A percentile compares a stretch with the other conserved stretches of the same genome.
Conservation (phyloP, 2,329 filamentous ascomycete species). For the Lachnellula arida region DNA sequence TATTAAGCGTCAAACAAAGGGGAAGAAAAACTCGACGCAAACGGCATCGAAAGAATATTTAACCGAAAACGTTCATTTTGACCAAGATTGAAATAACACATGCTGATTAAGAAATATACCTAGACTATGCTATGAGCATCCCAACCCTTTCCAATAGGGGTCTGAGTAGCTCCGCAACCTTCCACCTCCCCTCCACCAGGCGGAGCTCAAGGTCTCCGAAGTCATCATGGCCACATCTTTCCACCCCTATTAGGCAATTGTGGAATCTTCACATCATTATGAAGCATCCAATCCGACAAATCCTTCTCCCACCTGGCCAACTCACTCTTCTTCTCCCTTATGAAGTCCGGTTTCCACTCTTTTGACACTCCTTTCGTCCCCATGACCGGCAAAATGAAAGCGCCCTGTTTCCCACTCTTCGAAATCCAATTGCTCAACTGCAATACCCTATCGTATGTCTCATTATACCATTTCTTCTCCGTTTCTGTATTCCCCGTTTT, state of each 20-base stretch:
- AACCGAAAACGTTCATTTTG: no score
- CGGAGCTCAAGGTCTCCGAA: no score
- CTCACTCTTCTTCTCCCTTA: constrained; percentile 5
- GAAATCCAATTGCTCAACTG: background rate
- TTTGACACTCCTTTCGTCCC: background rate
- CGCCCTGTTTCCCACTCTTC: background rate
- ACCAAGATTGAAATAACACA: no score
- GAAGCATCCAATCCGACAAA: background rate
- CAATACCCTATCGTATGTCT: background rate
- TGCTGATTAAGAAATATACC: no score
- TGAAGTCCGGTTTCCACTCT: background rate
- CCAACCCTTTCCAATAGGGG: no score
- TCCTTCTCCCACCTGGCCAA: background rate
- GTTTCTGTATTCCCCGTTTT: background rate
- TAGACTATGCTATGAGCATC: no score
- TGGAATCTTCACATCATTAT: background rate
- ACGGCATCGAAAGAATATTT: no score
- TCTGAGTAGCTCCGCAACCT: no score
- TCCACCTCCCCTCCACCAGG: no score
- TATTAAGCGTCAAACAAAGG: no score
- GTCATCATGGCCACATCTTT: background rate
- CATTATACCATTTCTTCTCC: background rate
- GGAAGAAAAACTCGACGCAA: no score
- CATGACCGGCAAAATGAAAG: background rate
- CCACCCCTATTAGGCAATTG: background rate